Percentiles rank a stretch among this genome's conserved stretches.
Conservation (phyloP, 441 rosid genomes). For the Euphorbia corollata region DNA sequence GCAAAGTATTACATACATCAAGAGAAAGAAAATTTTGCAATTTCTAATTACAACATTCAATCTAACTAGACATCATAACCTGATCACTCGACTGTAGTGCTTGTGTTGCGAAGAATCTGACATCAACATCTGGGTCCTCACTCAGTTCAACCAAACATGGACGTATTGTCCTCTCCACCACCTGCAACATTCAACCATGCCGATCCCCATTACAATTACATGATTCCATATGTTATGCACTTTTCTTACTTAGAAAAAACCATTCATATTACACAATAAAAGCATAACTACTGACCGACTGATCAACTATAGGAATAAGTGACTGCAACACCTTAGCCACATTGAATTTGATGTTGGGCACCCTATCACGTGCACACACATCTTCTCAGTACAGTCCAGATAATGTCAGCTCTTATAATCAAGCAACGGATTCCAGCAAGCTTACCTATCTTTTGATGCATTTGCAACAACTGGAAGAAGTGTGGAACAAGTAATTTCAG, state of each 20-base stretch:
- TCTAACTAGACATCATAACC: constrained; percentile 70
- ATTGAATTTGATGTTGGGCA: constrained; percentile 90
- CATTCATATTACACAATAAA: not conserved
- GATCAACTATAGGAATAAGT: constrained; percentile 79
- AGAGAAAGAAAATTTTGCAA: constrained; percentile 9
- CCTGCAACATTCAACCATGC: constrained; percentile 33
- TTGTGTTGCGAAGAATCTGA: constrained; percentile 68
- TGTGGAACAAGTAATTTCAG: constrained; percentile 76
- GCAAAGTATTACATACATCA: constrained; percentile 17
- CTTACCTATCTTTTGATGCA: constrained; percentile 84
- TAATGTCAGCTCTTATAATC: not conserved
- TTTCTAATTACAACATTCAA: constrained; percentile 15
- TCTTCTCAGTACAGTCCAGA: constrained; percentile 14
- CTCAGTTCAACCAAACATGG: constrained; percentile 76
- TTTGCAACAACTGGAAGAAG: constrained; percentile 70
- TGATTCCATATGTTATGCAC: not conserved
- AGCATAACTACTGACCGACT: constrained; percentile 50
- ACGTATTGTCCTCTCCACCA: constrained; percentile 64
- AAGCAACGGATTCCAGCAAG: constrained; percentile 9
- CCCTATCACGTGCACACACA: constrained; percentile 37
- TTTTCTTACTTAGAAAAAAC: not conserved
- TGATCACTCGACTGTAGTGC: constrained; percentile 72
- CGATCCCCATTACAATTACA: not conserved
- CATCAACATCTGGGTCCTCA: constrained; percentile 95
- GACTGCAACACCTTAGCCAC: constrained; percentile 93